A percentile compares a stretch with the other conserved stretches of the same genome.
These are phyloP conservation scores for Astrephomene gubernaculifera DNA, from an alignment of 139 green algal species.

Conservation along the genomic window DNA sequence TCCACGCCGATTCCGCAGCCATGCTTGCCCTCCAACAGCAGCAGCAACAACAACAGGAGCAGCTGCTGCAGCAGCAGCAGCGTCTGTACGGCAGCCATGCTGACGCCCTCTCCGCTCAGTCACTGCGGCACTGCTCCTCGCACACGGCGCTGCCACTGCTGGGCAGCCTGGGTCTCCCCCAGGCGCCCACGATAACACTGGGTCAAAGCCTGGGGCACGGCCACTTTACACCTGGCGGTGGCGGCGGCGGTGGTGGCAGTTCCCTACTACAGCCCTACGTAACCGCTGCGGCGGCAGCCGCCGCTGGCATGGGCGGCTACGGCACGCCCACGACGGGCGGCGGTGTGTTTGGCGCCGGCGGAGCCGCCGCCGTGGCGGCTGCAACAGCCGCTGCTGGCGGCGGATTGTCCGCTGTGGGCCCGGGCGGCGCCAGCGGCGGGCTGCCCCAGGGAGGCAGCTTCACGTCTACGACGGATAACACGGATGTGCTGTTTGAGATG, in stretches of 20 bases:
- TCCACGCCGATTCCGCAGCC: not conserved
- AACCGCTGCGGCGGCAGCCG: not conserved
- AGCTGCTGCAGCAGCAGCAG: not conserved
- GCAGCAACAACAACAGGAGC: constrained; percentile 13
- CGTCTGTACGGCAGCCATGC: not conserved
- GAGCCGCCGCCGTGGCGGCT: not conserved
- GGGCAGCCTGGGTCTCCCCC: no score
- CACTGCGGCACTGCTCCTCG: no score
- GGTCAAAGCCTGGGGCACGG: no score
- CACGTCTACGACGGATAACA: constrained; percentile 9
- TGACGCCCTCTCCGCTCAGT: no score
- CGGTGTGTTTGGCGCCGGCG: not conserved
- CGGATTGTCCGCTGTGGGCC: no score
- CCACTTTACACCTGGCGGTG: no score
- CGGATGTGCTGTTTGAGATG: constrained; percentile 34
- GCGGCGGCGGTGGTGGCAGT: not conserved
- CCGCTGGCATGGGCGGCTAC: not conserved
- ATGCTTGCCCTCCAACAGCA: not conserved
- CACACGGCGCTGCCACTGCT: no score
- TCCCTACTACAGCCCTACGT: not conserved
- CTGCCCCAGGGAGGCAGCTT: constrained; percentile 32
- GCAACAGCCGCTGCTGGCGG: not conserved
- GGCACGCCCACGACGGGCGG: not conserved
- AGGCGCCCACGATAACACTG: no score
- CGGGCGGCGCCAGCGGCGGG: not conserved